Conservation (phyloP, 352 stramenopile species). For the Peronospora belbahrii region DNA sequence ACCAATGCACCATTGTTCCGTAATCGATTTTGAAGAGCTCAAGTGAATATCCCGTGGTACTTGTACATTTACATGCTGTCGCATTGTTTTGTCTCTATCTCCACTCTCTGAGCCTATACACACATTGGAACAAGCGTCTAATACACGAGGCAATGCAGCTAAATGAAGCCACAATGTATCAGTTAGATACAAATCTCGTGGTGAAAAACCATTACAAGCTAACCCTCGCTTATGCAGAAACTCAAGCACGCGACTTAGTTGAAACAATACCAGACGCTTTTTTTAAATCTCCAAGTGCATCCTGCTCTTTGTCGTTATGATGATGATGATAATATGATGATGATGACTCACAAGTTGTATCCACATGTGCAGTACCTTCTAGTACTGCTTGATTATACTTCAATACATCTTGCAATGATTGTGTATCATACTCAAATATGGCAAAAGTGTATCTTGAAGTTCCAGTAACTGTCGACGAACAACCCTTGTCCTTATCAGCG, state of each 20-base stretch:
- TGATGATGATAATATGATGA: too few species aligned
- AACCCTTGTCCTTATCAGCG: not conserved
- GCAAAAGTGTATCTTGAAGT: constrained; percentile 25
- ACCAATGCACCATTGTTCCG: constrained; percentile 83
- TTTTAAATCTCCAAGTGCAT: constrained; percentile 44
- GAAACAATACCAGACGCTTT: constrained; percentile 62
- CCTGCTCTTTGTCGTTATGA: constrained; percentile 12
- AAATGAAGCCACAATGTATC: constrained; percentile 50
- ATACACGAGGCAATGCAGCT: constrained; percentile 25
- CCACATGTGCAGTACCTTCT: constrained; percentile 14
- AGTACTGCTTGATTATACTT: constrained; percentile 63
- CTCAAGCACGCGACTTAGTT: constrained; percentile 38
- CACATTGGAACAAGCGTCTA: constrained; percentile 2
- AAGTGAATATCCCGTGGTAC: constrained; percentile 14
- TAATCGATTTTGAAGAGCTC: constrained; percentile 39
- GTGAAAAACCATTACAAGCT: constrained; percentile 34
- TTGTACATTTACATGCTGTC: not conserved
- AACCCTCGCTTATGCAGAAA: constrained; percentile 41
- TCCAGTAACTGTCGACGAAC: constrained; percentile 1
- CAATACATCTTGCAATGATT: constrained; percentile 62
- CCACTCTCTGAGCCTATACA: not conserved
- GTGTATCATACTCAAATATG: constrained; percentile 59
- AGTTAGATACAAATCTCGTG: constrained; percentile 36
- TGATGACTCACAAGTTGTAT: constrained; percentile 3
- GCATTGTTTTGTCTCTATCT: not conserved